Evolutionary conservation across 208 protist genomes (phyloP).

Genomic region (Leishmania tropica): DNA sequence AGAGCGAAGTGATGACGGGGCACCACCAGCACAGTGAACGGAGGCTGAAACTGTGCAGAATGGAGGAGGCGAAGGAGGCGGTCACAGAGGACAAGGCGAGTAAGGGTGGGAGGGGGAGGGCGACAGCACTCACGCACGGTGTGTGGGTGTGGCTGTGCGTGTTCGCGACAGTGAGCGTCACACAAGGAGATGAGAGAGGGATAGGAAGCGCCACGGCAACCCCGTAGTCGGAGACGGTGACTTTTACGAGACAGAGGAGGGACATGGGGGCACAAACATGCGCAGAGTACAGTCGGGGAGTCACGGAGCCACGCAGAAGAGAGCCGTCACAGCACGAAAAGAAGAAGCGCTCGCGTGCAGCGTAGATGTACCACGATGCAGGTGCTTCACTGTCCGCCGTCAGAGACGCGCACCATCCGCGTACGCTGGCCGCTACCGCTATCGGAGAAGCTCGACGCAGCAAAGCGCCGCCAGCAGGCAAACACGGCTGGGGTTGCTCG

Average conservation of each 20-base stretch:
- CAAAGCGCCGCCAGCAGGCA: neutral
- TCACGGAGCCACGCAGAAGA: neutral
- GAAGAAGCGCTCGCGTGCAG: neutral
- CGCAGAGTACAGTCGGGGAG: neutral
- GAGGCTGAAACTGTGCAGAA: no score
- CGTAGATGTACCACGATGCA: neutral
- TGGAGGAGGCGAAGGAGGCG: neutral
- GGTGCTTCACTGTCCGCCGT: neutral
- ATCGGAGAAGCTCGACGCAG: neutral
- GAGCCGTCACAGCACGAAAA: neutral
- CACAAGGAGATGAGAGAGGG: neutral
- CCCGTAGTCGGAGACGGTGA: neutral
- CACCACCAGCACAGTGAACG: neutral
- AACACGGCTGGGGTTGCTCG: neutral
- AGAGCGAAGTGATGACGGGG: neutral
- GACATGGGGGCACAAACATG: neutral
- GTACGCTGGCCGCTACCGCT: neutral
- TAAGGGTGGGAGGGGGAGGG: neutral
- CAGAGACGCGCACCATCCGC: neutral
- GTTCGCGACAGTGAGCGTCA: neutral
- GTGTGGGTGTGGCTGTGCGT: neutral
- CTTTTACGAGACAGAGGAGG: neutral
- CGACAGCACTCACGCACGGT: neutral
- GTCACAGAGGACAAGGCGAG: neutral
- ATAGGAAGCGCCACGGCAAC: neutral